Conservation (phyloP, 345 rosid species). For the Eucalyptus lansdowneana region DNA sequence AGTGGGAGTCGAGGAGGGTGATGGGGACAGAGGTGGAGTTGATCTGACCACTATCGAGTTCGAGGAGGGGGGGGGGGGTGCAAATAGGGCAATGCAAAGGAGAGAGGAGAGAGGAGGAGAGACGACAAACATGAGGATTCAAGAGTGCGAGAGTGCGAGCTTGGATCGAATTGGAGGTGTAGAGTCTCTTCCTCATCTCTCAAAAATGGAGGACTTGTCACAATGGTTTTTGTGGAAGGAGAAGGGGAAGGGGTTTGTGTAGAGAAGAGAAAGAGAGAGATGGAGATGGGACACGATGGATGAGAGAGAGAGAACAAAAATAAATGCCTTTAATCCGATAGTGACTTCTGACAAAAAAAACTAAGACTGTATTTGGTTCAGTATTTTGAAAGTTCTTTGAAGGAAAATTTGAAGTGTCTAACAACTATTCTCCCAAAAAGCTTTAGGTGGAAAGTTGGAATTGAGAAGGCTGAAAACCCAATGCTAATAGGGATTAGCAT, state of each 20-base stretch:
- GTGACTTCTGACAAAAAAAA: neutral
- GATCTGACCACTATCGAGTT: too few relatives aligned
- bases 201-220: neutral
- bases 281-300: neutral
- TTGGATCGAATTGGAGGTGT: neutral
- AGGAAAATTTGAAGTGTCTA: too few relatives aligned
- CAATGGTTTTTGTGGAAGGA: neutral
- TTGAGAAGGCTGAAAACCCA: too few relatives aligned
- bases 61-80: too few relatives aligned
- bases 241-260: neutral
- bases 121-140: slow-evolving; percentile 34
- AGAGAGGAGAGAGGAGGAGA: slow-evolving; percentile 18
- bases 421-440: too few relatives aligned
- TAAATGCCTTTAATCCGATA: neutral
- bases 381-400: too few relatives aligned
- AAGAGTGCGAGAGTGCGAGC: slow-evolving; percentile 6
- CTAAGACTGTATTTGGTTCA: too few relatives aligned
- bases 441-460: too few relatives aligned
- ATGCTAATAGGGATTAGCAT: too few relatives aligned
- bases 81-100: neutral
- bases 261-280: neutral
- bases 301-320: too few relatives aligned
- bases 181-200: neutral
- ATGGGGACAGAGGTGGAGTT: too few relatives aligned
- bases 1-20: too few relatives aligned